Evolutionary conservation across 768 basidiomycete genomes (phyloP).

Genomic region (Leucocoprinus sp.): DNA sequence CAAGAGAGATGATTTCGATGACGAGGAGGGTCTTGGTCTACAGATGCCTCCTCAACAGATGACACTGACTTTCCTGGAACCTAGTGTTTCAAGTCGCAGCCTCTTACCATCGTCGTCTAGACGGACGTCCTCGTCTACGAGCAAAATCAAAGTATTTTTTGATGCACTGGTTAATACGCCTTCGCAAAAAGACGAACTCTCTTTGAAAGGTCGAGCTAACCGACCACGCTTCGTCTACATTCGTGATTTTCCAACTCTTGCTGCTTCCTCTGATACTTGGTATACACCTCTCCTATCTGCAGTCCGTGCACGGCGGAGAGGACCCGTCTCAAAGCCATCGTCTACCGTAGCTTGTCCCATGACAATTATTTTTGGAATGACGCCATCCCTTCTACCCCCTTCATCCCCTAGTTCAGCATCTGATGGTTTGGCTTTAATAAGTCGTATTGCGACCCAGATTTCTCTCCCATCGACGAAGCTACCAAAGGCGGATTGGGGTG

Average conservation of each 20-base stretch:
- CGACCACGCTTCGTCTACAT: conserved; percentile 75
- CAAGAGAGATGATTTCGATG: conserved; percentile 36
- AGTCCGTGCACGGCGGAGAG: conserved; percentile 68
- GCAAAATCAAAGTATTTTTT: conserved; percentile 64
- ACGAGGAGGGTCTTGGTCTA: conserved; percentile 23
- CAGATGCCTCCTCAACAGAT: conserved; percentile 27
- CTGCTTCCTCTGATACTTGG: conserved; percentile 66
- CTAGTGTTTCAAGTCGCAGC: conserved; percentile 28
- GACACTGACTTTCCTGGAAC: conserved; percentile 34
- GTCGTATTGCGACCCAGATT: conserved; percentile 27
- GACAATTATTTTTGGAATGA: conserved; percentile 82
- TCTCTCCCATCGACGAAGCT: conserved; percentile 24
- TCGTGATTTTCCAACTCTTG: conserved; percentile 73
- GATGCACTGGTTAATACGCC: conserved; percentile 65
- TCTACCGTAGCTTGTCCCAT: conserved; percentile 63
- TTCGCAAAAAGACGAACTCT: conserved; percentile 7
- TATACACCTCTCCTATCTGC: conserved; percentile 73
- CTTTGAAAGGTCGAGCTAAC: conserved; percentile 1
- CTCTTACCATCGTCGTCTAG: conserved; percentile 34
- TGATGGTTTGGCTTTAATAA: conserved; percentile 36
- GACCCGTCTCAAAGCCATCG: conserved; percentile 49
- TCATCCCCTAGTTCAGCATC: conserved; percentile 12
- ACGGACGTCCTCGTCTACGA: conserved; percentile 35
- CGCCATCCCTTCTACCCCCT: conserved; percentile 29
- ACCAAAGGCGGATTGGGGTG: conserved; percentile 48